Evolutionary conservation across 2,329 filamentous ascomycete genomes (phyloP).

Genomic region (Monosporascus sp.): DNA sequence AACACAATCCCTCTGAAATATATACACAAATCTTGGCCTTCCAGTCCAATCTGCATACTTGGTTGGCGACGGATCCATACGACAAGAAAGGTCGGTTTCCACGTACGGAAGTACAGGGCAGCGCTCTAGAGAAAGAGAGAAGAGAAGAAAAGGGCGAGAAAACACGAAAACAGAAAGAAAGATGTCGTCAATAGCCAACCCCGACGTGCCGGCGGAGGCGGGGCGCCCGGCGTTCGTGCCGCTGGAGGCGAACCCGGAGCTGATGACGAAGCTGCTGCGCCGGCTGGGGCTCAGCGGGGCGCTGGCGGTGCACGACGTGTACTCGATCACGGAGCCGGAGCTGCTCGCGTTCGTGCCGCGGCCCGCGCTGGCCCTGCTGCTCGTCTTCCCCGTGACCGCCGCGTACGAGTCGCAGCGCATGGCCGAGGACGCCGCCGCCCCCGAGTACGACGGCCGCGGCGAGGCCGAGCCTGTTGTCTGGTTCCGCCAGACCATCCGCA

Average conservation of each 20-base stretch:
- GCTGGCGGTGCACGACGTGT: slow-evolving; percentile 84
- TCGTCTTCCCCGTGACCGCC: slow-evolving; percentile 82
- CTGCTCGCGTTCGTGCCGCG: slow-evolving; percentile 83
- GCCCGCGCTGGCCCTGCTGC: slow-evolving; percentile 79
- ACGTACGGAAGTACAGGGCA: too few relatives aligned
- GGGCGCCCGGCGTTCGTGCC: slow-evolving; percentile 48
- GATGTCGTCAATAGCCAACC: slow-evolving; percentile 23
- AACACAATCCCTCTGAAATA: too few relatives aligned
- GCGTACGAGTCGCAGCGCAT: slow-evolving; percentile 73
- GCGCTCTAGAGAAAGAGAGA: too few relatives aligned
- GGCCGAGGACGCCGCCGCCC: slow-evolving; percentile 61
- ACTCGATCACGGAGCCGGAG: slow-evolving; percentile 79
- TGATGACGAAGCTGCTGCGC: slow-evolving; percentile 80
- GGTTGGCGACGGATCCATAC: too few relatives aligned
- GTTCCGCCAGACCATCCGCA: slow-evolving; percentile 93
- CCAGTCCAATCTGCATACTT: too few relatives aligned
- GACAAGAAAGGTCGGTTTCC: too few relatives aligned
- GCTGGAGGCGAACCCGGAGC: slow-evolving; percentile 73
- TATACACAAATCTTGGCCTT: too few relatives aligned
- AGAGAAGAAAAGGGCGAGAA: background rate
- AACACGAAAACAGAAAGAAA: background rate
- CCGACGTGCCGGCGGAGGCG: slow-evolving; percentile 31
- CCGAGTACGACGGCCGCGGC: slow-evolving; percentile 64
- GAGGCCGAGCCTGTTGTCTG: slow-evolving; percentile 73
- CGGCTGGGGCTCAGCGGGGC: slow-evolving; percentile 75